A percentile compares a stretch with the other conserved stretches of the same genome.
Conservation (phyloP, 768 basidiomycete genomes). For the Strobilomyces confusus region DNA sequence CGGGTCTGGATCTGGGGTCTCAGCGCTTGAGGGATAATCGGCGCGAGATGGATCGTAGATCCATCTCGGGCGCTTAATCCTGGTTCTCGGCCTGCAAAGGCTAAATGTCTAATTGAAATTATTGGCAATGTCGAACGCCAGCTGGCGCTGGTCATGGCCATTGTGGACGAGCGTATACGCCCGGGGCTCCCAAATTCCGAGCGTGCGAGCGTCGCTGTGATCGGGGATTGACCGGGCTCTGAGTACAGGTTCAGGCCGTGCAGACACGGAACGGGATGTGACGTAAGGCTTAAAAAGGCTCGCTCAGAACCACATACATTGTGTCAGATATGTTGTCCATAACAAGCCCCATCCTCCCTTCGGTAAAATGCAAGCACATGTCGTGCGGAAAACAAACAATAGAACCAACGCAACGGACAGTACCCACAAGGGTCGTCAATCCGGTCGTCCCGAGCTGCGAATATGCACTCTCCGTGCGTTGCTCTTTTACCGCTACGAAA, state of each 20-base stretch:
- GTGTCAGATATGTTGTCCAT: conserved; percentile 18
- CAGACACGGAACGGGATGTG: conserved; percentile 1
- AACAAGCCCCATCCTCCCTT: conserved; percentile 5
- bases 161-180: neutral
- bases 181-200: neutral
- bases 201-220: neutral
- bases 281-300: conserved; percentile 5
- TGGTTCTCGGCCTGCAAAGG: conserved; percentile 4
- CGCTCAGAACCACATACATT: conserved; percentile 1
- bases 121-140: too few relatives aligned
- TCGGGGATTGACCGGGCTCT: neutral
- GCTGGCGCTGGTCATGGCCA: too few relatives aligned
- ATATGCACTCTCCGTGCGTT: conserved; percentile 52
- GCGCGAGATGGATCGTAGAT: conserved; percentile 18
- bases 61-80: conserved; percentile 3
- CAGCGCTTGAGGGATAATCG: neutral
- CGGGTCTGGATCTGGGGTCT: too few relatives aligned
- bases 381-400: neutral
- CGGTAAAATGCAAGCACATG: neutral
- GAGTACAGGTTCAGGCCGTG: neutral
- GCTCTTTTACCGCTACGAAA: neutral
- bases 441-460: conserved; percentile 59
- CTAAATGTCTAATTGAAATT: conserved; percentile 23
- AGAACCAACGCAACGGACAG: neutral
- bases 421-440: conserved; percentile 33